Base-by-base conservation (phyloP, 2,329 filamentous ascomycete species). In the Massarina eburnea region DNA sequence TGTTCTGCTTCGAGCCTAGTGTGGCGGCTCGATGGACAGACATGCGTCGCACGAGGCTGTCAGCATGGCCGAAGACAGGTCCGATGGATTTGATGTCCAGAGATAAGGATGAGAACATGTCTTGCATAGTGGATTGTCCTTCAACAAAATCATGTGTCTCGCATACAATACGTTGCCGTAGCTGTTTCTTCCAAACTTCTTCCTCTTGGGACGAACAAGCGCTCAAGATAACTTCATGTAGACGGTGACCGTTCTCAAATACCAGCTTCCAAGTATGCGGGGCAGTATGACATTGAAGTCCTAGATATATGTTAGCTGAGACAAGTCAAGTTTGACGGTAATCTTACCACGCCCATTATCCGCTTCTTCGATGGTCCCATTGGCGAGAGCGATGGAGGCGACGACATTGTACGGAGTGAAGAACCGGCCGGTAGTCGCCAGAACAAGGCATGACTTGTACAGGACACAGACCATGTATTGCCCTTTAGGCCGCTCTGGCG, bases 261-360 rank as follows among this genome's bases (percentile, higher is more conserved):
- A 89, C 78, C 9, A 96, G 62, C 66, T 97, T 99, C 92, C 91
- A 97, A 1, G 91, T 94, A 67, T 89, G 89, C 0, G 88, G 84
- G 1, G 89, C 88, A 3, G 88, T 89, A 52, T 94, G 86, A 61
- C 91, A 96, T 75, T 92, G 90, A 7, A 97, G 67, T 0, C 90
- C 91, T 95, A 49, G 36, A 37, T 17, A 10, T 12, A 34, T 12
- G 29, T 26, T 19, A 39, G 34, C 33, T 12, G 18, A 21, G 30
- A 7, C 17, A 5, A 17, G 10, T 9, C 34, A 19, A 33, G 8
- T 3, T 14, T n/a, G 12, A n/a, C 3, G 27, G 1, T 8, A 48
- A 35, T 82, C 49, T 19, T 53, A 65, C 89, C 89, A 77, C 83
- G 80, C 17, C 86, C 85, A 64, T 92, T 91, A 61, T 91, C 86